A percentile compares a stretch with the other conserved stretches of the same genome.
phyloP scores from a whole-genome alignment of 2,329 filamentous ascomycete species.

The Fusarium buxicola region DNA sequence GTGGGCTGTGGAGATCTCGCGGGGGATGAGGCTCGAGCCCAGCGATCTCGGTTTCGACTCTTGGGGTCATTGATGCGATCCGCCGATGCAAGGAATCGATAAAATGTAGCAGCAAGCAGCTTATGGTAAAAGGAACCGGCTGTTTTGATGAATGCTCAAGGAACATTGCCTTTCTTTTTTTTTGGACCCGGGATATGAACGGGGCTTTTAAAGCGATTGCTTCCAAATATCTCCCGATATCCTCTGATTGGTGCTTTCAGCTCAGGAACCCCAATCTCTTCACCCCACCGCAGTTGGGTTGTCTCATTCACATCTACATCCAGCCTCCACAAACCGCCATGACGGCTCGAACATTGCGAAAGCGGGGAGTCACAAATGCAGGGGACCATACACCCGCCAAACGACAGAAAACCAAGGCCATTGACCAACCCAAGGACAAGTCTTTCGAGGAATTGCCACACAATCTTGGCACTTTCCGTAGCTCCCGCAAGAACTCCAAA shows the following conservation, averaged over 20 bases:
- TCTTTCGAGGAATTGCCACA: constrained; percentile 33
- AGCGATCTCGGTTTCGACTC: constrained; percentile 35
- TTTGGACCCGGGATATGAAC: constrained; percentile 12
- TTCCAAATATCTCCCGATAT: not conserved
- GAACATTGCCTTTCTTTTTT: not conserved
- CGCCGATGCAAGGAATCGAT: not conserved
- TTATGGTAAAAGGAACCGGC: not conserved
- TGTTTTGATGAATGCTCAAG: too few relatives aligned
- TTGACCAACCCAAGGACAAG: not conserved
- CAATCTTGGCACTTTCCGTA: constrained; percentile 30
- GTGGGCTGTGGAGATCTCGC: not conserved
- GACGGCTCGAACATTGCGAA: constrained; percentile 30
- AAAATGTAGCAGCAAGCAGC: not conserved
- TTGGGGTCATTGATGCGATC: constrained; percentile 38
- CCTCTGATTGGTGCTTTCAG: not conserved
- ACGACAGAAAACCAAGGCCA: constrained; percentile 13
- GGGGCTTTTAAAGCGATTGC: not conserved
- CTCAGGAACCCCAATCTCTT: not conserved
- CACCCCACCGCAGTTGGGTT: not conserved
- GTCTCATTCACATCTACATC: not conserved
- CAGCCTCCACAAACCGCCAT: constrained; percentile 12
- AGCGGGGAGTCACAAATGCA: constrained; percentile 10
- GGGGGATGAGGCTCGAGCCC: constrained; percentile 6
- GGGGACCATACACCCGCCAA: constrained; percentile 4
- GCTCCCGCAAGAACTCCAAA: constrained; percentile 7